Conservation (phyloP, 2,329 filamentous ascomycete species). For the Colletotrichum sp. region DNA sequence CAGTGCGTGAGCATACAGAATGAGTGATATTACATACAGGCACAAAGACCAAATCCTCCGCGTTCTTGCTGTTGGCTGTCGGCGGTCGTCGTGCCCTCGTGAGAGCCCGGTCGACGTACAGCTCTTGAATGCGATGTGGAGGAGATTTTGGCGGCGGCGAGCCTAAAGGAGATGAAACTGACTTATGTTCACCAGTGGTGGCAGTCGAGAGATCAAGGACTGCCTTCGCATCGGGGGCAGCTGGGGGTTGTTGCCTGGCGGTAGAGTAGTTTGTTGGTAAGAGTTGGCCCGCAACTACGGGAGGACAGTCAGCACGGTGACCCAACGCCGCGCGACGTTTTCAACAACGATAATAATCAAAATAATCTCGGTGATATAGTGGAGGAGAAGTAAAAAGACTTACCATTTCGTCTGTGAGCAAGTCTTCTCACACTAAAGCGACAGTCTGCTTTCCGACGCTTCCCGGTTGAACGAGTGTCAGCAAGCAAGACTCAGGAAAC, state of each 20-base stretch:
- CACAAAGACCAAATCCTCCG: slow-evolving; percentile 25
- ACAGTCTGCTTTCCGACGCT: slow-evolving; percentile 18
- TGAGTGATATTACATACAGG: slow-evolving; percentile 22
- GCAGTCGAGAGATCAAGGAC: not conserved
- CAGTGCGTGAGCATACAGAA: not conserved
- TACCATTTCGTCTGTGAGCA: slow-evolving; percentile 27
- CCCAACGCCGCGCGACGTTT: rapidly evolving
- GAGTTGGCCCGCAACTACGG: slow-evolving; percentile 17
- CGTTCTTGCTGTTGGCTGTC: not conserved
- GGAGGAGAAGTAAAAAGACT: too few species aligned
- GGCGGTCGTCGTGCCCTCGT: slow-evolving; percentile 15
- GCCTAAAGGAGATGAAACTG: not conserved
- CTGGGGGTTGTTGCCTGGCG: not conserved
- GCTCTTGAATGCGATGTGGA: slow-evolving; percentile 23
- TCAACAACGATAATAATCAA: too few species aligned
- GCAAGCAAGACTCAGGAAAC: not conserved
- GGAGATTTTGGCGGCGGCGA: not conserved
- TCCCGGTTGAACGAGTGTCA: slow-evolving; percentile 3
- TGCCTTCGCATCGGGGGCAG: not conserved
- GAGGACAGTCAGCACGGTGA: rapidly evolving
- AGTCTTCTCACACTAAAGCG: slow-evolving; percentile 29
- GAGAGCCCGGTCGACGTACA: slow-evolving; percentile 32
- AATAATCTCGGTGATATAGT: too few species aligned
- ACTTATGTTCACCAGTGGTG: not conserved
- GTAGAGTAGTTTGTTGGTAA: slow-evolving; percentile 1